A percentile compares a stretch with the other conserved stretches of the same genome.
phyloP scores from a whole-genome alignment of 306 rosid genomes.

The Ammopiptanthus mongolicus region DNA sequence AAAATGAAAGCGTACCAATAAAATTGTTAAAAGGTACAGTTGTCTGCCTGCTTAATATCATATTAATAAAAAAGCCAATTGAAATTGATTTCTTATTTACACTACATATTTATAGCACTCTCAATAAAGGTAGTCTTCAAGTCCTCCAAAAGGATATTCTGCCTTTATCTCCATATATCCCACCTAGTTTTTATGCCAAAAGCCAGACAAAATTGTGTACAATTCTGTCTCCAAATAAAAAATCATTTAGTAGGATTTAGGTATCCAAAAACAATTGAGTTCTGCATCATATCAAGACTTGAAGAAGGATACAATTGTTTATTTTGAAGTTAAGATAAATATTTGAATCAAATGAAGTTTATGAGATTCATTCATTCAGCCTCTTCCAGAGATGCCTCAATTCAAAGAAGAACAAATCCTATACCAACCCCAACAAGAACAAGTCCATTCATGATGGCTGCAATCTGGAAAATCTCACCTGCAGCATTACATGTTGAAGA shows the following conservation, averaged over 20 bases:
- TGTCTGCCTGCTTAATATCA: neutral
- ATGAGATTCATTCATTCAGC: too few species aligned
- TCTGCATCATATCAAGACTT: conserved; percentile 23
- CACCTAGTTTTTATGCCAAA: neutral
- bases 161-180: neutral
- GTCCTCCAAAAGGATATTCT: neutral
- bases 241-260: neutral
- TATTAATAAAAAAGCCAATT: neutral
- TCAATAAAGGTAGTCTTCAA: neutral
- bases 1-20: neutral
- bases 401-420: too few species aligned
- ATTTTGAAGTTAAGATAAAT: neutral
- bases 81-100: neutral
- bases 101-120: neutral
- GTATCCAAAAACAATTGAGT: neutral
- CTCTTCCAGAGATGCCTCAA: too few species aligned
- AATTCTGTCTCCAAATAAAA: neutral
- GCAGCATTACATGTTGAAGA: conserved; percentile 58
- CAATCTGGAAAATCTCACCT: too few species aligned
- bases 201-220: neutral
- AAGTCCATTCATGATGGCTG: too few species aligned
- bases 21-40: neutral
- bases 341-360: neutral
- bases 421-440: too few species aligned
- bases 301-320: conserved; percentile 12